A percentile compares a stretch with the other conserved stretches of the same genome.
These are phyloP conservation scores for Magnaporthiopsis incrustans DNA, from an alignment of 2,329 filamentous ascomycete species.

Conservation along the genomic window DNA sequence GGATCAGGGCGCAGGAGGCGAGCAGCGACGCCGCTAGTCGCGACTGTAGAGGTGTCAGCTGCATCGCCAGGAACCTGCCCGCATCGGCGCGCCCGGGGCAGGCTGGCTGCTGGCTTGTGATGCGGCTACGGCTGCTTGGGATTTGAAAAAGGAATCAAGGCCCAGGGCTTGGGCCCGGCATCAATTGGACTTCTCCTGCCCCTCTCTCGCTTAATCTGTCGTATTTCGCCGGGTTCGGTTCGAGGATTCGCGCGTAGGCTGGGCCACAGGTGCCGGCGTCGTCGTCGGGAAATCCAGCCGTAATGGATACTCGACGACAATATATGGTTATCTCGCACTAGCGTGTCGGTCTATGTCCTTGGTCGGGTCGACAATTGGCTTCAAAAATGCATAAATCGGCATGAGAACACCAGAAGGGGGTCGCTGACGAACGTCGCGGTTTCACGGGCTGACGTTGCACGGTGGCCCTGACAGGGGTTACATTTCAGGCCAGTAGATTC, in stretches of 20 bases:
- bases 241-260: neutral
- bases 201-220: neutral
- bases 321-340: neutral
- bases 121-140: neutral
- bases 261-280: neutral
- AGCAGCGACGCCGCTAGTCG: slow-evolving; percentile 60
- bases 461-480: neutral
- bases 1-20: slow-evolving; percentile 49
- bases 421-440: neutral
- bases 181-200: neutral
- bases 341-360: neutral
- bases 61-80: slow-evolving; percentile 40
- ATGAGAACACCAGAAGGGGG: neutral
- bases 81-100: slow-evolving; percentile 20
- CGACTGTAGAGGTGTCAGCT: slow-evolving; percentile 62
- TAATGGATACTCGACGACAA: neutral
- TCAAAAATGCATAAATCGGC: neutral
- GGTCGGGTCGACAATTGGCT: neutral
- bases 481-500: neutral
- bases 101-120: neutral
- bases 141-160: neutral
- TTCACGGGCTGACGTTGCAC: neutral
- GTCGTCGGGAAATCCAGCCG: neutral
- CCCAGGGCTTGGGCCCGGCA: neutral
- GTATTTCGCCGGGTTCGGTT: neutral